phyloP scores from a whole-genome alignment of 768 basidiomycete species.

The Royoungia palumana region DNA sequence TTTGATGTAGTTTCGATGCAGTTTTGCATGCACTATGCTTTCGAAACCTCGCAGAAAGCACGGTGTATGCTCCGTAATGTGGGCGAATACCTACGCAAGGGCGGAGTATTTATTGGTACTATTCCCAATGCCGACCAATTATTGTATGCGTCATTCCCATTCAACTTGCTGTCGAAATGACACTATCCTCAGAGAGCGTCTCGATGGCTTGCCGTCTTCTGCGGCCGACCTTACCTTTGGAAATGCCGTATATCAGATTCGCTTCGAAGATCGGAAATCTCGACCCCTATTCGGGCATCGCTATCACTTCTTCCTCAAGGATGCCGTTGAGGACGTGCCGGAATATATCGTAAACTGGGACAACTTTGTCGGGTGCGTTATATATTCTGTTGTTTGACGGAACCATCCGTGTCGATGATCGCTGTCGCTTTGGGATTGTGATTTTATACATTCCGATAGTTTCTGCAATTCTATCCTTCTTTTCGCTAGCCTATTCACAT shows the following conservation, averaged over 20 bases:
- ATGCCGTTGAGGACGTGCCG: slow-evolving; percentile 96
- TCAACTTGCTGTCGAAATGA: slow-evolving; percentile 12
- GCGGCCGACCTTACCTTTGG: slow-evolving; percentile 77
- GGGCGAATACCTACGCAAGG: slow-evolving; percentile 68
- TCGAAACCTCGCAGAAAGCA: slow-evolving; percentile 84
- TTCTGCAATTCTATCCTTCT: neutral
- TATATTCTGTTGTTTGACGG: neutral
- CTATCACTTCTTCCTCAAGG: slow-evolving; percentile 90
- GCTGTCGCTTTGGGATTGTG: neutral
- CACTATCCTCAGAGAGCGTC: slow-evolving; percentile 50
- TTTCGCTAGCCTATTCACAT: neutral
- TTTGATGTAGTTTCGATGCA: slow-evolving; percentile 99
- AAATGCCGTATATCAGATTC: slow-evolving; percentile 86
- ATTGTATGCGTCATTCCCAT: slow-evolving; percentile 52
- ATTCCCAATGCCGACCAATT: slow-evolving; percentile 86
- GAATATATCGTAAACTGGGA: slow-evolving; percentile 98
- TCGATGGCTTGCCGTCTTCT: slow-evolving; percentile 67
- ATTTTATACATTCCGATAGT: neutral
- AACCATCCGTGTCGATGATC: neutral
- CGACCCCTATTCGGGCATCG: slow-evolving; percentile 80
- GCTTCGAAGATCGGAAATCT: slow-evolving; percentile 69
- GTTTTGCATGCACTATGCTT: slow-evolving; percentile 99
- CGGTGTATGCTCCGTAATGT: slow-evolving; percentile 94
- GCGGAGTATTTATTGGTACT: slow-evolving; percentile 96
- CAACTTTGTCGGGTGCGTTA: slow-evolving; percentile 74